phyloP scores from a whole-genome alignment of 1,284 basidiomycete genomes.

The Cutaneotrichosporon sp. region DNA sequence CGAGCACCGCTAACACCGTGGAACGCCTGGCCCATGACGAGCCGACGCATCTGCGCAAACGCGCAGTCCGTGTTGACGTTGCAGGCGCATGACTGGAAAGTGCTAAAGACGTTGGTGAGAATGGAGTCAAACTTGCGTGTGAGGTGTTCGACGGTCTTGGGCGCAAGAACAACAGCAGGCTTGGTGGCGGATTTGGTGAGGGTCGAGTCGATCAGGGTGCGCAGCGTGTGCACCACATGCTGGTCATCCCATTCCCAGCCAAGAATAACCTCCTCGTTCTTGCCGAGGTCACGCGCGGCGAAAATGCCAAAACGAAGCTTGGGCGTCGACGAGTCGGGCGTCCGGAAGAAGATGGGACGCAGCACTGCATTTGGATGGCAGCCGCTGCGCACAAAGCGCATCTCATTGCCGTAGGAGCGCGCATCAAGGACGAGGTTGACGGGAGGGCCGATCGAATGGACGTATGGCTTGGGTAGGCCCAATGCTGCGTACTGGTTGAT shows the following conservation, averaged over 20 bases:
- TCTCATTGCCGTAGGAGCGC: slow-evolving; percentile 67
- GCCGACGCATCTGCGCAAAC: slow-evolving; percentile 59
- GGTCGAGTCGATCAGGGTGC: slow-evolving; percentile 27
- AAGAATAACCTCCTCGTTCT: slow-evolving; percentile 79
- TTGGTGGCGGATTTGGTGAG: slow-evolving; percentile 18
- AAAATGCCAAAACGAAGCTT: slow-evolving; percentile 76
- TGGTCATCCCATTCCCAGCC: slow-evolving; percentile 97
- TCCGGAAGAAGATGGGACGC: slow-evolving; percentile 59
- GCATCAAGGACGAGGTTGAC: slow-evolving; percentile 78
- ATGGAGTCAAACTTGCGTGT: slow-evolving; percentile 61
- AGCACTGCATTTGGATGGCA: slow-evolving; percentile 87
- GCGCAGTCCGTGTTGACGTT: slow-evolving; percentile 62
- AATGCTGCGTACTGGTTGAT: slow-evolving; percentile 54
- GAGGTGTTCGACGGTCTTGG: slow-evolving; percentile 39
- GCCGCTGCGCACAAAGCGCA: slow-evolving; percentile 71
- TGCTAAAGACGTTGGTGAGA: slow-evolving; percentile 65
- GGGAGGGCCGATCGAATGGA: slow-evolving; percentile 73
- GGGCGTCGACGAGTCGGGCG: slow-evolving; percentile 24
- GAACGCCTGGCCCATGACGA: slow-evolving; percentile 48
- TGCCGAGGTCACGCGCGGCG: slow-evolving; percentile 67
- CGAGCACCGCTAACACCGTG: slow-evolving; percentile 18
- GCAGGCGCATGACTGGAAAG: slow-evolving; percentile 73
- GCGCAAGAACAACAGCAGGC: slow-evolving; percentile 20
- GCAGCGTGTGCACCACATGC: slow-evolving; percentile 73
- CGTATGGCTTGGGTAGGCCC: slow-evolving; percentile 58